These are phyloP conservation scores for Tuber aestivum DNA, from an alignment of 495 filamentous ascomycete species.

Conservation along the genomic window DNA sequence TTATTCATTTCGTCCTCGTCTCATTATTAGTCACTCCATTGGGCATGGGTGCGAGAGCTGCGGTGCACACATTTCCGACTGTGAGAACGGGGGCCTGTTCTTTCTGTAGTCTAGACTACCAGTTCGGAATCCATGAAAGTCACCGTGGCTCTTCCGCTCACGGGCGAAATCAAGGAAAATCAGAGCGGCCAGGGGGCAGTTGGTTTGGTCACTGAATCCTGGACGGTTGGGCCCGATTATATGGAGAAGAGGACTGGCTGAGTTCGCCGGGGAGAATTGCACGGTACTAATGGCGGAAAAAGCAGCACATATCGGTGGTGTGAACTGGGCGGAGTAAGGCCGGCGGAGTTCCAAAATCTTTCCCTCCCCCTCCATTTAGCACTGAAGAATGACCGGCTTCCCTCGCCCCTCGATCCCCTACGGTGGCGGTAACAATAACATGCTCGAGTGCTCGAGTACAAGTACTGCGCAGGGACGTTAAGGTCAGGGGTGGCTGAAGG, in stretches of 20 bases:
- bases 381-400: neutral
- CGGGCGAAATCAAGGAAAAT: neutral
- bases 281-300: neutral
- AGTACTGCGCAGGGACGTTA: too few relatives aligned
- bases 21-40: neutral
- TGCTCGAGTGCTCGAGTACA: too few relatives aligned
- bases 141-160: slow-evolving; percentile 12
- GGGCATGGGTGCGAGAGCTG: neutral
- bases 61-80: slow-evolving; percentile 5
- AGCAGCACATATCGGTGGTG: neutral
- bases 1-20: slow-evolving; percentile 7
- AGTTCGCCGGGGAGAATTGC: slow-evolving; percentile 12
- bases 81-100: slow-evolving; percentile 15
- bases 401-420: neutral
- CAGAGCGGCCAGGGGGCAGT: slow-evolving; percentile 6
- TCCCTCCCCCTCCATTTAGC: neutral
- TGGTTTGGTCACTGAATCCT: slow-evolving; percentile 18
- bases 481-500: neutral
- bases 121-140: slow-evolving; percentile 9
- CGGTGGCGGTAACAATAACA: too few relatives aligned
- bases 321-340: neutral
- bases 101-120: slow-evolving; percentile 12
- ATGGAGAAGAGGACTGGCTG: slow-evolving; percentile 11
- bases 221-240: slow-evolving; percentile 14
- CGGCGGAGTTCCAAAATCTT: neutral